Evolutionary conservation across 163 green algal genomes (phyloP).

Genomic region (Scenedesmus sp.): DNA sequence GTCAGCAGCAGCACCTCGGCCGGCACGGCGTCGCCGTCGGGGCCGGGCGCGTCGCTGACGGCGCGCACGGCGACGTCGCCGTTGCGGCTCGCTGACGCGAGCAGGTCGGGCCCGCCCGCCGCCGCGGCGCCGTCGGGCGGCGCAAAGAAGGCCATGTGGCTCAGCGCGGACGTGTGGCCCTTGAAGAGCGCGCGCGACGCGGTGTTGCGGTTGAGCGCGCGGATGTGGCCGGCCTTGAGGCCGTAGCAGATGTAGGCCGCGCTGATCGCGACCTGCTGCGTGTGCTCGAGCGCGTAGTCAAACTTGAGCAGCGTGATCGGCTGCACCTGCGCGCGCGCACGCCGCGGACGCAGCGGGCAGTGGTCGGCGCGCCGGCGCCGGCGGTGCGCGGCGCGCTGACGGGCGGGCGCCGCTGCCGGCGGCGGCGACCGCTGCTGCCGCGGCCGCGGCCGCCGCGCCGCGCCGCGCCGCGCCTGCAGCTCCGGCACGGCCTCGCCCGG

Average conservation of each 20-base stretch:
- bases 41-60: not conserved
- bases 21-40: conserved; percentile 5
- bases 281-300: conserved; percentile 64
- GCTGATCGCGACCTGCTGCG: conserved; percentile 79
- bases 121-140: no score
- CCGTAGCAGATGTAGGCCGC: conserved; percentile 87
- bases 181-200: conserved; percentile 76
- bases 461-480: not conserved
- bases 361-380: no score
- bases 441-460: no score
- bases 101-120: conserved; percentile 24
- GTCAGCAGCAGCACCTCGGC: conserved; percentile 9
- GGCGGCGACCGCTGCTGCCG: no score
- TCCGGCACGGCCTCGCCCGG: conserved; percentile 21
- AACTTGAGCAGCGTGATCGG: conserved; percentile 79
- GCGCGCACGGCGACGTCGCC: conserved; percentile 51
- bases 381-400: no score
- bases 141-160: conserved; percentile 52
- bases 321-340: conserved; percentile 61
- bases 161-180: conserved; percentile 67
- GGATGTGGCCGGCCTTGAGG: conserved; percentile 81
- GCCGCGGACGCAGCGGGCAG: no score
- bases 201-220: conserved; percentile 76
- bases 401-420: no score
- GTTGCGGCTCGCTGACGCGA: conserved; percentile 5